phyloP scores from a whole-genome alignment of 179 eudicot species.

The Sideroxylon spinosum region DNA sequence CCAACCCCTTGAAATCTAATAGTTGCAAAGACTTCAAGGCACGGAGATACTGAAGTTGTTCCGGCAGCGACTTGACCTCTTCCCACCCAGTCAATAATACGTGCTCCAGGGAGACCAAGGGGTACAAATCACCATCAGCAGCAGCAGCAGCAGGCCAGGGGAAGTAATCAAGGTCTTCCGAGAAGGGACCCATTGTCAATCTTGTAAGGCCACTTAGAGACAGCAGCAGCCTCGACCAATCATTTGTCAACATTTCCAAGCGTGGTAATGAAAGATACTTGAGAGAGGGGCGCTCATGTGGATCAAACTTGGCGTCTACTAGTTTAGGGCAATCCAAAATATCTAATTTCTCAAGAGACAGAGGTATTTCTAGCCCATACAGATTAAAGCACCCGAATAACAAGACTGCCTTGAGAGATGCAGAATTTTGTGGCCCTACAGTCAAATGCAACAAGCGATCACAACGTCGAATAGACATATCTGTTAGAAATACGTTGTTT shows the following conservation, averaged over 20 bases:
- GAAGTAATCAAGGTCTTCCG: not conserved
- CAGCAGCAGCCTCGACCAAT: not conserved
- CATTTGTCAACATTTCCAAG: too few species aligned
- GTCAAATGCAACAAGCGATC: not conserved
- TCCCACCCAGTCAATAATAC: too few species aligned
- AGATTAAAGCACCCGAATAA: not conserved
- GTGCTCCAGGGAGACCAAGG: not conserved
- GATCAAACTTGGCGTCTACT: not conserved
- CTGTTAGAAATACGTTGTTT: too few species aligned
- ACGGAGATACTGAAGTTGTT: constrained; percentile 8
- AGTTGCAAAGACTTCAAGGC: not conserved
- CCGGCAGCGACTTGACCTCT: too few species aligned
- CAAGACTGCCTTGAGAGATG: not conserved
- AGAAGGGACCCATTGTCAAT: not conserved
- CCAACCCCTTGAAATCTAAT: not conserved
- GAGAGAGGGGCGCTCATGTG: too few species aligned
- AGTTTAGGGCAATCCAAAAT: not conserved
- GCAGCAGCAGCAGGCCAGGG: constrained; percentile 5
- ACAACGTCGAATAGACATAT: too few species aligned
- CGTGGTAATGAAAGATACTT: too few species aligned
- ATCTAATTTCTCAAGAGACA: not conserved
- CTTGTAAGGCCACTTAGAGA: not conserved
- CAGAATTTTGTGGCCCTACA: not conserved
- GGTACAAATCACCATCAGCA: too few species aligned
- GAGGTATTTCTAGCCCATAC: not conserved